Evolutionary conservation across 164 flowering plant genomes (phyloP), one percentile per base, ranked within the genome.

Genomic region (Akebia trifoliata): DNA sequence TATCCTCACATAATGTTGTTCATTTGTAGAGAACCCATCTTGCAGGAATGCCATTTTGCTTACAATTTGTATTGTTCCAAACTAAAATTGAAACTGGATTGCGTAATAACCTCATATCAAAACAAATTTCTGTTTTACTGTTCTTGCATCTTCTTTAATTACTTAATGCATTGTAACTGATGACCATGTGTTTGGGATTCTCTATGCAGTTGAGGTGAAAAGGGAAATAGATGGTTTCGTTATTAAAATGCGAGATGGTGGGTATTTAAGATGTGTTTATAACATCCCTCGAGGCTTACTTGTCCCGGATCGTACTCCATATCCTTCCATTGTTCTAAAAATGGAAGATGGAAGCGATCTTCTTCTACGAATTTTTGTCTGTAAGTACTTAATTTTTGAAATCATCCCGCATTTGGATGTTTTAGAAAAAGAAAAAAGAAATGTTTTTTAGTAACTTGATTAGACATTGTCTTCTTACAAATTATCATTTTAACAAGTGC

Each of bases 301-400:
- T 69, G 66, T 85, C 42, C 88, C 88, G 5, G 91, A 90, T 76
- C 86, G 85, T 72, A 86, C 96, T 35, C 96, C 97, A n/a, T 96
- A 88, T 69, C 97, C 99, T 34, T 97, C 96, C 5, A 90, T 94
- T 63, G 97, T 94, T 10, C 74, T 94, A 54, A 90, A 88, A 81
- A 94, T 94, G 93, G 99, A 94, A 77, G 99, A 94, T 65, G 99
- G 97, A 58, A 90, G 95, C 14, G 97, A 83, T 56, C 85, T 94
- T 66, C 88, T 94, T 60, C 91, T 94, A 53, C 97, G 97, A 5
- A 90, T 94, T 28, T 88, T 94, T 71, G 99, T 94, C 71, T 81
- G 99, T 94, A 88, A 21, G 97, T 90, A 18, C 31, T 32, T 39
- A 25, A 12, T 30, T 50, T 39, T 30, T 28, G 7, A 10, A 15